Percentiles rank a stretch among this genome's conserved stretches.
phyloP scores from a whole-genome alignment of 73 alveolate species.

The Paramecium pentaurelia region DNA sequence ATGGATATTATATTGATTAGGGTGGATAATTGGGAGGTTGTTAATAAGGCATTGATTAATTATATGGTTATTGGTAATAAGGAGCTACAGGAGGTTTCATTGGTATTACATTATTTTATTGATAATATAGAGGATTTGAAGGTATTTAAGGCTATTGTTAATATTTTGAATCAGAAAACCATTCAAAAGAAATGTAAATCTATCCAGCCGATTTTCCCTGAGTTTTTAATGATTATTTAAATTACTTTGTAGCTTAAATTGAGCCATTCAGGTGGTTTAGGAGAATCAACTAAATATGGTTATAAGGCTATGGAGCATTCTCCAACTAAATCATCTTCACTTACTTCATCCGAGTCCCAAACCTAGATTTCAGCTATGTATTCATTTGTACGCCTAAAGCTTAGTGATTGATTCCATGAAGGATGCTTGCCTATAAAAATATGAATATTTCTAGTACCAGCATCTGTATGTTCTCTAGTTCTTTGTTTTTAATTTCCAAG shows the following conservation, averaged over 20 bases:
- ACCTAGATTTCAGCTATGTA: neutral
- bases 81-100: conserved; percentile 47
- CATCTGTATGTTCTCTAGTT: conserved; percentile 51
- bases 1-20: neutral
- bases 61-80: neutral
- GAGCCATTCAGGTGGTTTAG: conserved; percentile 23
- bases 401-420: conserved; percentile 23
- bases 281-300: neutral
- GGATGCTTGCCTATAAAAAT: neutral
- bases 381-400: conserved; percentile 35
- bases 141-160: neutral
- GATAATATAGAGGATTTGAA: neutral
- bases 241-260: conserved; percentile 30
- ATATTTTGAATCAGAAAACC: conserved; percentile 27
- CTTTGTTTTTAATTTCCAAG: conserved; percentile 19
- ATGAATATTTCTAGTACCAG: neutral
- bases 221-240: neutral
- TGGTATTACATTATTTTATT: neutral
- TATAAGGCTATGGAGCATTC: neutral
- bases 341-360: conserved; percentile 27
- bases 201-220: conserved; percentile 28
- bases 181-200: neutral
- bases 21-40: neutral
- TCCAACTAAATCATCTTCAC: conserved; percentile 44
- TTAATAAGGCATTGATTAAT: neutral